Evolutionary conservation across 2,329 filamentous ascomycete species (phyloP).

Genomic region (Xenoacremonium recifei): DNA sequence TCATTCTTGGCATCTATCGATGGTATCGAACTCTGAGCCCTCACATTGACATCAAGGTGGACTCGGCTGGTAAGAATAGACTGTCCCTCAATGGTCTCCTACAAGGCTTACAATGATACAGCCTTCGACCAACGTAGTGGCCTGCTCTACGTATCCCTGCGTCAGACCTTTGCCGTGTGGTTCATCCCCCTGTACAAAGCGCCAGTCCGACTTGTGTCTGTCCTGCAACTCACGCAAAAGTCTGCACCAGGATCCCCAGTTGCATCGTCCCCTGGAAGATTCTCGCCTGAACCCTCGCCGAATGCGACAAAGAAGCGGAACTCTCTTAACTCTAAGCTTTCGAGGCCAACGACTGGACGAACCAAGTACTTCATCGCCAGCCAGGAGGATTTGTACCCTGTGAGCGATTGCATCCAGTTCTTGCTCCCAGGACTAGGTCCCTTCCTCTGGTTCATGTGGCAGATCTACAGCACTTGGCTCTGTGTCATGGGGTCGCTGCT

Average conservation of each 20-base stretch:
- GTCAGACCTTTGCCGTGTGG: constrained; percentile 76
- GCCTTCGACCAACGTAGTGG: constrained; percentile 66
- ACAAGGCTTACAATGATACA: constrained; percentile 25
- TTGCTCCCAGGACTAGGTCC: constrained; percentile 58
- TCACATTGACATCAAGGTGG: constrained; percentile 64
- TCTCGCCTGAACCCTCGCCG: constrained; percentile 20
- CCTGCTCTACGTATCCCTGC: constrained; percentile 71
- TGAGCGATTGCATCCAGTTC: constrained; percentile 74
- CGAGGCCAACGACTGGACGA: constrained; percentile 17
- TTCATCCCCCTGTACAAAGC: constrained; percentile 73
- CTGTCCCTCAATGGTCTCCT: background rate
- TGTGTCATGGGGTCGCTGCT: constrained; percentile 60
- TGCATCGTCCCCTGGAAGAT: constrained; percentile 12
- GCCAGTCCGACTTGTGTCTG: constrained; percentile 65
- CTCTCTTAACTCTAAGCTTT: constrained; percentile 12
- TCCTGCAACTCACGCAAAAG: constrained; percentile 59
- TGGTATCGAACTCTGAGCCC: constrained; percentile 87
- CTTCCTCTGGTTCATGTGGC: constrained; percentile 55
- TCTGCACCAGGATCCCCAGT: constrained; percentile 6
- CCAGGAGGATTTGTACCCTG: constrained; percentile 82
- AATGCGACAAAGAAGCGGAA: constrained; percentile 9
- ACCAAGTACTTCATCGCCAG: constrained; percentile 65
- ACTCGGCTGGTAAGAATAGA: constrained; percentile 49
- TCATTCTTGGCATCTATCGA: constrained; percentile 69
- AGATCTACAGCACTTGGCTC: constrained; percentile 61